phyloP scores from a whole-genome alignment of 2,329 filamentous ascomycete genomes.

The Cytospora schulzeri region DNA sequence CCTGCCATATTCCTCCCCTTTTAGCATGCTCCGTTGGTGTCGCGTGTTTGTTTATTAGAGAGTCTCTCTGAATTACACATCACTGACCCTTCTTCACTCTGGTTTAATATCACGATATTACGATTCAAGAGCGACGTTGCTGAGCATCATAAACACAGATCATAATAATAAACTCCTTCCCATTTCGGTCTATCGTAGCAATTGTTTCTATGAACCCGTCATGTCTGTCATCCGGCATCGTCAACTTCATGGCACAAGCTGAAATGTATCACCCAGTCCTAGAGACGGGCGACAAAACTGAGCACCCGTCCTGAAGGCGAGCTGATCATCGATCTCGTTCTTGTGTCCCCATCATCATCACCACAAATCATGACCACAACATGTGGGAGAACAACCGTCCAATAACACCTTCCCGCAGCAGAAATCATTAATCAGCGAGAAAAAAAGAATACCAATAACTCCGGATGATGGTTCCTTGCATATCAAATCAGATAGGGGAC shows the following conservation, averaged over 20 bases:
- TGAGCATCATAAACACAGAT: background rate
- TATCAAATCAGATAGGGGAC: slow-evolving; percentile 1
- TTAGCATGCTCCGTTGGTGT: too few species aligned
- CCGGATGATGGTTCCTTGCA: background rate
- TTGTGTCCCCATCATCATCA: slow-evolving; percentile 4
- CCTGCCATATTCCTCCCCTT: too few species aligned
- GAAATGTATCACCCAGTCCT: background rate
- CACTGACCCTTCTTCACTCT: background rate
- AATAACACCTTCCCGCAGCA: slow-evolving; percentile 16
- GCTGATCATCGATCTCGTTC: background rate
- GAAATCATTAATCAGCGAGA: background rate
- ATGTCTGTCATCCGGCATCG: slow-evolving; percentile 7
- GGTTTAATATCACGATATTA: background rate
- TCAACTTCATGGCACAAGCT: slow-evolving; percentile 2
- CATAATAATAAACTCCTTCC: slow-evolving; percentile 8
- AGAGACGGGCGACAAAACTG: background rate
- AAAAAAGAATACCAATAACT: slow-evolving; percentile 5
- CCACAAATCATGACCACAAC: slow-evolving; percentile 17
- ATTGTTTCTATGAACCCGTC: background rate
- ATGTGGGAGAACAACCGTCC: slow-evolving; percentile 10
- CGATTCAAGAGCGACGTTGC: background rate
- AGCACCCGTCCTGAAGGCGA: background rate
- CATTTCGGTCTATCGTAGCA: slow-evolving; percentile 15
- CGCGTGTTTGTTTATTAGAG: too few species aligned
- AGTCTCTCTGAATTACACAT: too few species aligned